Evolutionary conservation across 2,329 filamentous ascomycete species (phyloP).

Genomic region (Pseudocercospora ulei): DNA sequence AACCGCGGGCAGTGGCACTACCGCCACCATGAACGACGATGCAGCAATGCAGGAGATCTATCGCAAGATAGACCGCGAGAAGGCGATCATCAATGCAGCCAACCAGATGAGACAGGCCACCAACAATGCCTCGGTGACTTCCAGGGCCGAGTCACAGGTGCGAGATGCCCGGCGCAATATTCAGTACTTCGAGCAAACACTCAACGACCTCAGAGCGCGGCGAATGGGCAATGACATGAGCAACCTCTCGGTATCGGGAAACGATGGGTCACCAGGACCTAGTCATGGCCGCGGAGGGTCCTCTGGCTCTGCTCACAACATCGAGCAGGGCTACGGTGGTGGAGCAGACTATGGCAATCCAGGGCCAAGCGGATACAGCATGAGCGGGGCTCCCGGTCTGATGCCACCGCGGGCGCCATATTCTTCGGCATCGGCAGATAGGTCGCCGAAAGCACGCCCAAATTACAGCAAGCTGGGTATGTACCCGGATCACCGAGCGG

Average conservation of each 20-base stretch:
- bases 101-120: conserved; percentile 93
- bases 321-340: conserved; percentile 40
- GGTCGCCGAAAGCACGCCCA: conserved; percentile 62
- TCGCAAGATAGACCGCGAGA: conserved; percentile 96
- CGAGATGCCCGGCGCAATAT: conserved; percentile 88
- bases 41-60: conserved; percentile 67
- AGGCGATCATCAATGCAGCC: conserved; percentile 85
- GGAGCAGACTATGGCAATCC: conserved; percentile 54
- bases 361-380: conserved; percentile 46
- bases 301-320: conserved; percentile 46
- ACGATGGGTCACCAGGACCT: conserved; percentile 33
- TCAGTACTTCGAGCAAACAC: conserved; percentile 86
- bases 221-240: conserved; percentile 59
- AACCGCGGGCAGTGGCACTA: conserved; percentile 13
- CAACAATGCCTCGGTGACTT: conserved; percentile 82
- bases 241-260: conserved; percentile 53
- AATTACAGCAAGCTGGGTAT: conserved; percentile 95
- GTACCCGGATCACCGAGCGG: conserved; percentile 29
- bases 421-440: conserved; percentile 57
- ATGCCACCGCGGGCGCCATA: conserved; percentile 77
- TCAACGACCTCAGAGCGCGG: conserved; percentile 78
- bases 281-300: conserved; percentile 32
- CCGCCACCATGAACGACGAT: conserved; percentile 50
- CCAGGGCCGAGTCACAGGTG: conserved; percentile 85
- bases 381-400: conserved; percentile 58